Evolutionary conservation across 768 basidiomycete genomes (phyloP).

Genomic region (Tephrocybe sp.): DNA sequence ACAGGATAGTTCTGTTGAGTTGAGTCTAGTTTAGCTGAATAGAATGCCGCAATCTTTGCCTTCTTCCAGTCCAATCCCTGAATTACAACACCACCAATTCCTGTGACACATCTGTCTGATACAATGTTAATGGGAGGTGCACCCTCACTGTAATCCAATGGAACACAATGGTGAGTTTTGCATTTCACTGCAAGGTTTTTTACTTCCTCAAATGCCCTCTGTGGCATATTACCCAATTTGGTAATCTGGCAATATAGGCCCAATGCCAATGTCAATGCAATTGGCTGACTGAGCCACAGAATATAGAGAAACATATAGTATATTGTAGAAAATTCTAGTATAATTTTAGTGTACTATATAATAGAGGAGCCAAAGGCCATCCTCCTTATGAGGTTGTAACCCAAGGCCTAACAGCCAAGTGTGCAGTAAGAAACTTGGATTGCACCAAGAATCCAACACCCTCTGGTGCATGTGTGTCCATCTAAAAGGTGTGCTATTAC

Average conservation of each 20-base stretch:
- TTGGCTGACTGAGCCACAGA: no score
- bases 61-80: neutral
- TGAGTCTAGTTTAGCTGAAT: neutral
- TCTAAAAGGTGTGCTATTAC: neutral
- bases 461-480: neutral
- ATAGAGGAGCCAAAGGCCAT: no score
- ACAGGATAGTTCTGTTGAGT: constrained; percentile 2
- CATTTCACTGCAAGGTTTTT: neutral
- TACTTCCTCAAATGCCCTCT: constrained; percentile 9
- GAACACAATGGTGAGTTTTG: neutral
- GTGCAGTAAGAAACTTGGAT: no score
- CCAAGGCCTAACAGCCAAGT: no score
- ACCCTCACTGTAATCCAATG: neutral
- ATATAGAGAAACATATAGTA: no score
- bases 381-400: no score
- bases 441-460: no score
- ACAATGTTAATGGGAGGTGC: neutral
- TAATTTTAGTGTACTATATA: no score
- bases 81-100: neutral
- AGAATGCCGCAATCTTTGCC: neutral
- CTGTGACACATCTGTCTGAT: neutral
- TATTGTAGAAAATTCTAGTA: no score
- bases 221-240: no score
- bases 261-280: no score
- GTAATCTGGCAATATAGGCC: no score